Base-by-base conservation (phyloP, 75 land plant genomes). In the Sequoiadendron giganteum region DNA sequence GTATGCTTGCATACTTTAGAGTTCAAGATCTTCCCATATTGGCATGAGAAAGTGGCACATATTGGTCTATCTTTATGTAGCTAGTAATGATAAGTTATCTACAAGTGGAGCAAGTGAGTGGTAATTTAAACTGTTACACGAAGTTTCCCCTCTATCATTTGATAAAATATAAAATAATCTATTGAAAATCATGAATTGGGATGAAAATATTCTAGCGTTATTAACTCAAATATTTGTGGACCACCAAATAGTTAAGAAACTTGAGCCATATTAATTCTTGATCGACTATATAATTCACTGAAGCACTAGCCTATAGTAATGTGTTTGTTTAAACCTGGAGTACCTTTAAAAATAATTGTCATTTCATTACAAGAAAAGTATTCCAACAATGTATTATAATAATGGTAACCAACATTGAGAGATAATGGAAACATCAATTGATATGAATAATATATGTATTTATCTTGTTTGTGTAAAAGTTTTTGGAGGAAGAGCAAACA, bases 141-240 rank as follows among this genome's bases (percentile, higher is more conserved):
- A 18, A 97, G 80, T 36, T 84, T 89, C 0, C 94, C 96, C 40
- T 94, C 96, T 38, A 96, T 95, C 28, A 97, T 94, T 52, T 92
- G 88, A 87, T 95, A 95, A 16, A 95, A 94, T 39, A 97, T 97
- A 90, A 95, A 97, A 95, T 95, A 97, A 34, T 97, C 95, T 34
- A n/a, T n/a, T n/a, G n/a, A n/a, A n/a, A n/a, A n/a, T n/a, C n/a
- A n/a, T n/a, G n/a, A n/a, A 95, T 94, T 83, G 88, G 93, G 95
- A 89, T 94, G 97, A 11, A 95, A 86, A 80, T 95, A 93, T 70
- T 84, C 43, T 32, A 94, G 79, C 30, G 68, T 52, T 18, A 86
- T 28, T 54, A 38, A 88, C 15, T 82, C 81, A 2, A 95, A 87
- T 9, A 58, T 73, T 2, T 88, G 18, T 45, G 92, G 90, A 73